These are phyloP conservation scores for Linnemannia elongata DNA, from an alignment of 192 early-diverging fungal species.

Conservation along the genomic window DNA sequence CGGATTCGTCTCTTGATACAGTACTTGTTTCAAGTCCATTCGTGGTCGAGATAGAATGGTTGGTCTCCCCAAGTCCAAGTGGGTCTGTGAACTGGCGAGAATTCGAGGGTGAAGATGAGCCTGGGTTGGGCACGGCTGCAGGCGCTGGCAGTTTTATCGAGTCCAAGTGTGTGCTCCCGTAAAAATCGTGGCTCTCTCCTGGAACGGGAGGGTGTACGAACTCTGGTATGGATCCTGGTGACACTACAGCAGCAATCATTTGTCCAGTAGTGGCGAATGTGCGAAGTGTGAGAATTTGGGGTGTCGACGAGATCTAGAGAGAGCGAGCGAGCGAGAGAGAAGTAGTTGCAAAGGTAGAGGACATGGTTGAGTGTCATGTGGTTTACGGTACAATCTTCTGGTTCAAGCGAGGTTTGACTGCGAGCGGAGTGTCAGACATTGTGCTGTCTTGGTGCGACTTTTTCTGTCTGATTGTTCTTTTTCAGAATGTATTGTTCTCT, in stretches of 20 bases:
- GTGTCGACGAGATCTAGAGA: neutral
- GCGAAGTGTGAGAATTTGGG: neutral
- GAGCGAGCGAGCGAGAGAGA: neutral
- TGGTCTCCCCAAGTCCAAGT: conserved; percentile 6
- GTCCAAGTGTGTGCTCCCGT: conserved; percentile 67
- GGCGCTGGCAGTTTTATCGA: conserved; percentile 59
- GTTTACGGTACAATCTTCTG: neutral
- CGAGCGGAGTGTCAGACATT: neutral
- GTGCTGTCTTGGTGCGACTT: too few species aligned
- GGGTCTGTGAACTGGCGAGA: conserved; percentile 29
- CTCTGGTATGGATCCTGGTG: conserved; percentile 59
- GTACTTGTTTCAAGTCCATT: conserved; percentile 7
- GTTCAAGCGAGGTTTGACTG: neutral
- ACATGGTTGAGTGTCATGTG: neutral
- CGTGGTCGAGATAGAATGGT: neutral
- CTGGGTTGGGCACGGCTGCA: conserved; percentile 22
- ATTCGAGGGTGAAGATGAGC: neutral
- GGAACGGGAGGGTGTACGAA: conserved; percentile 71
- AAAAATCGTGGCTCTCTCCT: conserved; percentile 68
- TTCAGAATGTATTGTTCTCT: neutral
- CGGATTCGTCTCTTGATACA: conserved; percentile 16
- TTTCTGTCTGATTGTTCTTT: neutral
- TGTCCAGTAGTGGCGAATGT: neutral
- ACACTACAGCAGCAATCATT: conserved; percentile 39
- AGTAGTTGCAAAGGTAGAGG: neutral